Evolutionary conservation across 2,329 filamentous ascomycete genomes (phyloP), one percentile per base, ranked within the genome.

Genomic region (Teratosphaeria destructans): DNA sequence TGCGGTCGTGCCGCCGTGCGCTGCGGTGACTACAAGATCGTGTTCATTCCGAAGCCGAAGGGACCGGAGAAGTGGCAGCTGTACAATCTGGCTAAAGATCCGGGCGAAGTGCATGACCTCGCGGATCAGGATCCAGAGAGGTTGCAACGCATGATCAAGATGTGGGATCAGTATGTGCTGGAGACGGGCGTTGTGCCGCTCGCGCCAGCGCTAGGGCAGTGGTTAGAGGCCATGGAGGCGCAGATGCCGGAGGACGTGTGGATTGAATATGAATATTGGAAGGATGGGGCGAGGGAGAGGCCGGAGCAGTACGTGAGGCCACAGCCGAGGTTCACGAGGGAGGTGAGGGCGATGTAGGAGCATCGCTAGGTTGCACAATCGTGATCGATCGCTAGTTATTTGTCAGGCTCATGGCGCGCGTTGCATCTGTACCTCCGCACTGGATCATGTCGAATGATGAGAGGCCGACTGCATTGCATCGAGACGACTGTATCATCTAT

Each of bases 211-310:
- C 69, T 85, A 52, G 83, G 83, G 0, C 73, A 79, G 2, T 85
- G 80, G 73, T 73, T 86, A 57, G 81, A 81, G 59, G 82, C 82
- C 0, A 83, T 81, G 65, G 83, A 86, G 70, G 82, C 80, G 61
- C 82, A 85, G 75, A 85, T 85, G 83, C 80, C 80, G 0, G 82
- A 86, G 69, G 83, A 85, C 66, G 81, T 79, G 6, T 85, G 82
- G 83, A 85, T 85, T 72, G 82, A 85, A 72, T 85, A 84, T 68
- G 82, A 85, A 70, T 85, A 85, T 63, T 86, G 82, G 82, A 80
- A 81, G 61, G 74, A 77, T 3, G 80, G 80, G 0, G 79, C 79
- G 3, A 72, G 79, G 37, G 71, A 74, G 26, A 63, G 71, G 54
- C 71, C 71, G n/a, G 66, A 72, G 60, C 65, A 68, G 57, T 74